Conservation (phyloP, 768 basidiomycete genomes). For the Serendipita indica region DNA sequence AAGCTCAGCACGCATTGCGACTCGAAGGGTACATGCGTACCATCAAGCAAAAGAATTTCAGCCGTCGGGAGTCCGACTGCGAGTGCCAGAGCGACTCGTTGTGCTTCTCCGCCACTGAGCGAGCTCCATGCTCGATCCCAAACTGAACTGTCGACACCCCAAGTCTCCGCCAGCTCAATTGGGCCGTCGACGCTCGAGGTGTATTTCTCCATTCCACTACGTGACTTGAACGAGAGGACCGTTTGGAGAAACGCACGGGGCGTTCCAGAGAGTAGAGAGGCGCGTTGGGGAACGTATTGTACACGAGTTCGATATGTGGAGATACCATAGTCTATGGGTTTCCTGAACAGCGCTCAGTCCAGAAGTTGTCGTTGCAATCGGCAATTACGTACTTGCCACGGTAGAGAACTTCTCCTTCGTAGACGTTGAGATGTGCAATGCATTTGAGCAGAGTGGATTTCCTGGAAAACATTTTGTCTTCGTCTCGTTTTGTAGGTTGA, state of each 20-base stretch:
- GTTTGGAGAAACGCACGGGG: conserved; percentile 55
- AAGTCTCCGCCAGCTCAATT: conserved; percentile 40
- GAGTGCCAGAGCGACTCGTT: conserved; percentile 65
- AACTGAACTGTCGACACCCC: conserved; percentile 51
- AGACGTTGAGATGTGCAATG: conserved; percentile 61
- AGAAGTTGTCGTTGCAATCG: neutral
- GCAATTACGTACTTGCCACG: conserved; percentile 44
- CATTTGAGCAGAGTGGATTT: conserved; percentile 65
- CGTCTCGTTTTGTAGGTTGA: neutral
- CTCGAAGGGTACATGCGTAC: conserved; percentile 27
- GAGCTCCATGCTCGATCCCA: conserved; percentile 72
- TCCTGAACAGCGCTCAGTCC: conserved; percentile 12
- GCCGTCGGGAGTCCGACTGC: conserved; percentile 60
- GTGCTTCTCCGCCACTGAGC: conserved; percentile 76
- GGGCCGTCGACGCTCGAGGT: conserved; percentile 19
- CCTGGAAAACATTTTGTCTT: conserved; percentile 29
- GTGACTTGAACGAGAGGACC: conserved; percentile 38
- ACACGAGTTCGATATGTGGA: conserved; percentile 66
- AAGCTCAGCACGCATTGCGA: conserved; percentile 1
- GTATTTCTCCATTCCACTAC: conserved; percentile 20
- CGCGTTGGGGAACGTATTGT: conserved; percentile 77
- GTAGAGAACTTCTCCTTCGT: conserved; percentile 48
- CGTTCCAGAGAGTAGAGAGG: conserved; percentile 70
- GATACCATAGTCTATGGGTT: conserved; percentile 24
- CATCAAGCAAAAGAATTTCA: conserved; percentile 67